These are phyloP conservation scores for Physcomitrellopsis africana DNA, from an alignment of 225 moss, liverwort and hornwort species.

Conservation along the genomic window DNA sequence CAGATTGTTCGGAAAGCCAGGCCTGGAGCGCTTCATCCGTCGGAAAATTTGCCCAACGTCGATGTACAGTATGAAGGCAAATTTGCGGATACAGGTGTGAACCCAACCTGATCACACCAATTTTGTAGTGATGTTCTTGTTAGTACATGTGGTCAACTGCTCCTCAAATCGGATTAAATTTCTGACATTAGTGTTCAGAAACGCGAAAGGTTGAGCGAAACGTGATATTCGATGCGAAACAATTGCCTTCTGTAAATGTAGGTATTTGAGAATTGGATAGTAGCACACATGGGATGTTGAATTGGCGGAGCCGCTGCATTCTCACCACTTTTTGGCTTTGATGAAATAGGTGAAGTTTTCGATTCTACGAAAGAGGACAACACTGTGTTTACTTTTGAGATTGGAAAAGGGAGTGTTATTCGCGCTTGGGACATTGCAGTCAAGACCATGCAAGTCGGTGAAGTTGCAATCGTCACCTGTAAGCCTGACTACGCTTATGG, in stretches of 20 bases:
- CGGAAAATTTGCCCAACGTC: constrained; percentile 81
- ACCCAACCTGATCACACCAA: neutral
- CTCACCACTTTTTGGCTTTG: constrained; percentile 12
- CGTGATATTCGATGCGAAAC: no score
- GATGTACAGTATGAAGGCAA: constrained; percentile 91
- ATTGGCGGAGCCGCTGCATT: neutral
- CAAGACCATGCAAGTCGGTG: constrained; percentile 94
- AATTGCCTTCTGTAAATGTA: no score
- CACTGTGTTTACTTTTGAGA: constrained; percentile 85
- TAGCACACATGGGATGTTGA: neutral
- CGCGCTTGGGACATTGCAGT: constrained; percentile 93
- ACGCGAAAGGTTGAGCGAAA: no score
- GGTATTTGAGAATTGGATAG: no score
- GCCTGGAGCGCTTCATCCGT: constrained; percentile 71
- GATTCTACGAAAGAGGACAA: constrained; percentile 92
- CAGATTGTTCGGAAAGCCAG: constrained; percentile 70
- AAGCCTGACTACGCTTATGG: constrained; percentile 87
- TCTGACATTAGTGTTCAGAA: neutral
- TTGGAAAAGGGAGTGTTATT: constrained; percentile 79
- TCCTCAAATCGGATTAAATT: neutral
- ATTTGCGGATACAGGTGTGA: constrained; percentile 67
- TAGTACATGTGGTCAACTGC: neutral
- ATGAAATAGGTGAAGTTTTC: constrained; percentile 59
- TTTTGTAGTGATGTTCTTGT: neutral
- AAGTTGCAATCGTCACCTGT: constrained; percentile 70